Evolutionary conservation across 148 eudicot genomes (phyloP).

Genomic region (Dysphania ambrosioides): DNA sequence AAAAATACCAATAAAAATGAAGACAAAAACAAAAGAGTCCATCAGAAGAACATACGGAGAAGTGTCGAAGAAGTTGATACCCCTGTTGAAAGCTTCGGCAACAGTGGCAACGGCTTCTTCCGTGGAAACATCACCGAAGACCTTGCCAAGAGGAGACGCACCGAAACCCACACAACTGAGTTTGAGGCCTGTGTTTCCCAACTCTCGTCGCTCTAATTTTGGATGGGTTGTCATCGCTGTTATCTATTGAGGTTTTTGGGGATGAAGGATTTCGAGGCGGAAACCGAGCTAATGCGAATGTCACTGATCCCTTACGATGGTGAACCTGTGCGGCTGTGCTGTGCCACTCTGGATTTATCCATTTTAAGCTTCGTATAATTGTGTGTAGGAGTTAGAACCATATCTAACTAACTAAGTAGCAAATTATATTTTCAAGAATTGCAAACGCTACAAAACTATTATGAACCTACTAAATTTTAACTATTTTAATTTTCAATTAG

Average conservation of each 20-base stretch:
- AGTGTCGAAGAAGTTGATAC: constrained; percentile 94
- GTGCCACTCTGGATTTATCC: too few species aligned
- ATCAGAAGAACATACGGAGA: constrained; percentile 59
- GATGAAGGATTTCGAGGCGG: not conserved
- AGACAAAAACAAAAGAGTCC: not conserved
- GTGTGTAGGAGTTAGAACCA: too few species aligned
- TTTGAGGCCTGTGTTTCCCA: constrained; percentile 83
- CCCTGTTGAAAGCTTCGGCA: constrained; percentile 54
- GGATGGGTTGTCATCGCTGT: constrained; percentile 6
- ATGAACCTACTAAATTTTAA: too few species aligned
- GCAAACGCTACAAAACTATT: too few species aligned
- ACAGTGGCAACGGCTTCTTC: constrained; percentile 71
- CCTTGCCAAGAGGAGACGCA: constrained; percentile 94
- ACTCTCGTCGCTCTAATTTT: constrained; percentile 53
- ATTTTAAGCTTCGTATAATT: too few species aligned
- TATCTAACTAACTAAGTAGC: too few species aligned
- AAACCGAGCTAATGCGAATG: too few species aligned
- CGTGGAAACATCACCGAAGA: constrained; percentile 72
- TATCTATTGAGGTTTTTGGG: not conserved
- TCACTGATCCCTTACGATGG: too few species aligned
- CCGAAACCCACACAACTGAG: constrained; percentile 89
- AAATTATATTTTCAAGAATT: too few species aligned
- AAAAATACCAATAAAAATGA: not conserved
- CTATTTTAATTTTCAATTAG: too few species aligned
- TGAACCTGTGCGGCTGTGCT: too few species aligned